These are phyloP conservation scores for Chlorella sp. DNA, from an alignment of 139 green algal genomes.

Conservation along the genomic window DNA sequence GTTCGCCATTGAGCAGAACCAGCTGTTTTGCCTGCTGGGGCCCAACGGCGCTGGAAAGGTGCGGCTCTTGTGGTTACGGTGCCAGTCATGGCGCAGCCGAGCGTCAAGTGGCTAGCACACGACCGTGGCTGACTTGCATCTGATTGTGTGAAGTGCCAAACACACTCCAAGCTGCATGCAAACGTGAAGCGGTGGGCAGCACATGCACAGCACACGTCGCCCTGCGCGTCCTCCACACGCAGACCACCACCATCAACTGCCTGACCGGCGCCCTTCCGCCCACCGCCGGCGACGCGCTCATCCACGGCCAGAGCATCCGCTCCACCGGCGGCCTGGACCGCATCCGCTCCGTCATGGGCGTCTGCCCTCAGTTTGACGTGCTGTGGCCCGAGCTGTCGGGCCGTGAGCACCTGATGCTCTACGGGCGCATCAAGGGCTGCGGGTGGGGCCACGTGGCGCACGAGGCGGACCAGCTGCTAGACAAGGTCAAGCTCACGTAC, in stretches of 20 bases:
- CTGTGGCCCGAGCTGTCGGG: constrained; percentile 81
- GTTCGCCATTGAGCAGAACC: constrained; percentile 67
- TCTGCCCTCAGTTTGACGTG: constrained; percentile 78
- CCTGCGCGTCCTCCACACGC: no score
- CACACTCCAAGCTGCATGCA: no score
- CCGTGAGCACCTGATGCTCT: constrained; percentile 86
- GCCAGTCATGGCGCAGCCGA: no score
- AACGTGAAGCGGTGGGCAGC: no score
- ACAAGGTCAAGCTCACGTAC: constrained; percentile 61
- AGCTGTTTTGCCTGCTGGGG: constrained; percentile 80
- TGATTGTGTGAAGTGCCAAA: no score
- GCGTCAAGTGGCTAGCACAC: no score
- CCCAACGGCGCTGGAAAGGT: constrained; percentile 67
- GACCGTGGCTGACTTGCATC: no score
- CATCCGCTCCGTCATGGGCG: constrained; percentile 33
- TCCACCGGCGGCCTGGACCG: constrained; percentile 60
- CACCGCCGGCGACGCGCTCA: constrained; percentile 69
- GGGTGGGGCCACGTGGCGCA: constrained; percentile 10
- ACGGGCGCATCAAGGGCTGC: constrained; percentile 76
- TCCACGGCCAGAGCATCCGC: constrained; percentile 67
- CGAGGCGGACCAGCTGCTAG: constrained; percentile 38
- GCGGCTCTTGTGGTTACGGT: no score
- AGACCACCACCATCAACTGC: constrained; percentile 87
- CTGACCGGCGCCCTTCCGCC: constrained; percentile 60
- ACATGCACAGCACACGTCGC: no score